phyloP scores from a whole-genome alignment of 1,284 basidiomycete species.

The Sporisorium exsertum region DNA sequence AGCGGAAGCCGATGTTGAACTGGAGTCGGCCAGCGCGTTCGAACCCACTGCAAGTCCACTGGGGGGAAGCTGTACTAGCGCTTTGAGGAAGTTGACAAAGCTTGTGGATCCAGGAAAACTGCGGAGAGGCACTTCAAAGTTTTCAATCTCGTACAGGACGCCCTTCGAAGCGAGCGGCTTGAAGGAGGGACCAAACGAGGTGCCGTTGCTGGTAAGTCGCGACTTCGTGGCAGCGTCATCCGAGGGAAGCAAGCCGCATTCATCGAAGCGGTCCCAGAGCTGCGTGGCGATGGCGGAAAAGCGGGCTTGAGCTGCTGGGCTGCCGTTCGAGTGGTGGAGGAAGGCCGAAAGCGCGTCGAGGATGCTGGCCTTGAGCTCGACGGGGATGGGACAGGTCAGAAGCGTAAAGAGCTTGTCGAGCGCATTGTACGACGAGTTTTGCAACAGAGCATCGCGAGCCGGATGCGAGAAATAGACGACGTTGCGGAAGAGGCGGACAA shows the following conservation, averaged over 20 bases:
- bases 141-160: conserved; percentile 77
- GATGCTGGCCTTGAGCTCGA: conserved; percentile 91
- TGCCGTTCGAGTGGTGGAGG: conserved; percentile 55
- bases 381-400: conserved; percentile 72
- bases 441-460: conserved; percentile 82
- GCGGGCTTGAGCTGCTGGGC: conserved; percentile 20
- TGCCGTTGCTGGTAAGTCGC: conserved; percentile 1
- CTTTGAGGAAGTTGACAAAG: conserved; percentile 84
- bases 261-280: conserved; percentile 85
- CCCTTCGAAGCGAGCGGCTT: conserved; percentile 43
- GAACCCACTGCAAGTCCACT: conserved; percentile 28
- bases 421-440: conserved; percentile 78
- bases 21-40: conserved; percentile 26
- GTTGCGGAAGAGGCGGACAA: conserved; percentile 82
- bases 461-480: conserved; percentile 83
- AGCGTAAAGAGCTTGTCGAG: conserved; percentile 78
- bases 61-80: conserved; percentile 71
- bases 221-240: conserved; percentile 31
- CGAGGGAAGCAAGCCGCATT: conserved; percentile 62
- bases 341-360: conserved; percentile 88
- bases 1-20: conserved; percentile 2
- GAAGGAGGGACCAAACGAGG: conserved; percentile 37
- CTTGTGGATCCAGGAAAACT: conserved; percentile 88
- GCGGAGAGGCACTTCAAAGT: conserved; percentile 82
- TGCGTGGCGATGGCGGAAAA: conserved; percentile 77